Percentiles rank a stretch among this genome's conserved stretches.
Conservation (phyloP, 768 basidiomycete genomes). For the Suillus decipiens region DNA sequence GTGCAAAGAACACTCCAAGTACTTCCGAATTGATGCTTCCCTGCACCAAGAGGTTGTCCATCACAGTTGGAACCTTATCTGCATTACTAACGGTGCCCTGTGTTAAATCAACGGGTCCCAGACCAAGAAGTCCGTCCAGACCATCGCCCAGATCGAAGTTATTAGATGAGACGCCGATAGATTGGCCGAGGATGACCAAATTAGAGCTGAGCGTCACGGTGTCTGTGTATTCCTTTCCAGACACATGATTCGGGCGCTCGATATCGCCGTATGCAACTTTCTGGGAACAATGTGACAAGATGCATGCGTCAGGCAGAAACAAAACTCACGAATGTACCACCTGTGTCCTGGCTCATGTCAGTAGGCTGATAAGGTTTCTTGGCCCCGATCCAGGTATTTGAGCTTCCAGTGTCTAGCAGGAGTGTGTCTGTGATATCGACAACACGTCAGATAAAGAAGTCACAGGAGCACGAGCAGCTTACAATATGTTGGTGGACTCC, state of each 20-base stretch:
- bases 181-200: conserved; percentile 26
- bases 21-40: conserved; percentile 22
- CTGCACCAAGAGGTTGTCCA: conserved; percentile 34
- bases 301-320: background rate
- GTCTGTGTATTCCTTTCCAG: conserved; percentile 20
- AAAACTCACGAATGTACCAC: conserved; percentile 8
- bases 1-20: no score
- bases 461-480: background rate
- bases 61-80: conserved; percentile 33
- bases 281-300: background rate
- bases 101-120: conserved; percentile 37
- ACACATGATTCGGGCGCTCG: background rate
- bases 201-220: conserved; percentile 14
- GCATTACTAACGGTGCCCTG: conserved; percentile 21
- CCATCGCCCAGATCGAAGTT: background rate
- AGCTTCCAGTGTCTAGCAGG: conserved; percentile 22
- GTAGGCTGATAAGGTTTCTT: conserved; percentile 10
- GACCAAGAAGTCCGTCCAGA: conserved; percentile 14
- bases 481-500: conserved; percentile 16
- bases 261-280: conserved; percentile 18
- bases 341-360: conserved; percentile 7
- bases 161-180: conserved; percentile 34
- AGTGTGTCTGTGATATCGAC: conserved; percentile 15
- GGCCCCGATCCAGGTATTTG: conserved; percentile 24
- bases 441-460: background rate